These are phyloP conservation scores for Xylaria intraflava DNA, from an alignment of 495 filamentous ascomycete species.

Conservation along the genomic window DNA sequence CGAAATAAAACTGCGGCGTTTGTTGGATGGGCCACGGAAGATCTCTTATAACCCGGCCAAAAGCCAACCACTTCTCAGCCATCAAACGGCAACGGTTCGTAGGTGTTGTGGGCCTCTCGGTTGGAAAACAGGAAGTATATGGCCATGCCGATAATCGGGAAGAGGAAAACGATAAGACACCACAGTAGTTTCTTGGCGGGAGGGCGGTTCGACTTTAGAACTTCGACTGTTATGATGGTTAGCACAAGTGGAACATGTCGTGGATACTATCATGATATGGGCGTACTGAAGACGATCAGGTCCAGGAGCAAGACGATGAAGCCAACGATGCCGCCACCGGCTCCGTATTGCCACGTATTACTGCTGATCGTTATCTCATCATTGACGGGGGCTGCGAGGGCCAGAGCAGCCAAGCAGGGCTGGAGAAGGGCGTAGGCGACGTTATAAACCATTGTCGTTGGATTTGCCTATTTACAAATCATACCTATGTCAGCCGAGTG, in stretches of 20 bases:
- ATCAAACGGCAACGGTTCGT: constrained; percentile 7
- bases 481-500: constrained; percentile 32
- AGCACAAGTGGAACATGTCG: neutral
- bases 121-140: constrained; percentile 50
- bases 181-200: constrained; percentile 41
- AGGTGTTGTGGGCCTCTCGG: constrained; percentile 36
- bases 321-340: constrained; percentile 42
- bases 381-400: constrained; percentile 32
- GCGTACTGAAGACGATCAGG: constrained; percentile 44
- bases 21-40: too few relatives aligned
- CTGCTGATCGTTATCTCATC: constrained; percentile 14
- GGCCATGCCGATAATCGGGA: constrained; percentile 44
- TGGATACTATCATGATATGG: neutral
- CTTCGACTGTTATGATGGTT: constrained; percentile 38
- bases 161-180: constrained; percentile 45
- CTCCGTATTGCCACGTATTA: constrained; percentile 35
- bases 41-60: too few relatives aligned
- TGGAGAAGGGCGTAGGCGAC: constrained; percentile 31
- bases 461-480: constrained; percentile 27
- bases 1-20: too few relatives aligned
- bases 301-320: constrained; percentile 45
- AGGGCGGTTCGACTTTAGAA: constrained; percentile 46
- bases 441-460: constrained; percentile 20
- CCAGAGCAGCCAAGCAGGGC: constrained; percentile 34
- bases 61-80: too few relatives aligned